Conservation (phyloP, 805 yeast species). For the Candida caryicola region DNA sequence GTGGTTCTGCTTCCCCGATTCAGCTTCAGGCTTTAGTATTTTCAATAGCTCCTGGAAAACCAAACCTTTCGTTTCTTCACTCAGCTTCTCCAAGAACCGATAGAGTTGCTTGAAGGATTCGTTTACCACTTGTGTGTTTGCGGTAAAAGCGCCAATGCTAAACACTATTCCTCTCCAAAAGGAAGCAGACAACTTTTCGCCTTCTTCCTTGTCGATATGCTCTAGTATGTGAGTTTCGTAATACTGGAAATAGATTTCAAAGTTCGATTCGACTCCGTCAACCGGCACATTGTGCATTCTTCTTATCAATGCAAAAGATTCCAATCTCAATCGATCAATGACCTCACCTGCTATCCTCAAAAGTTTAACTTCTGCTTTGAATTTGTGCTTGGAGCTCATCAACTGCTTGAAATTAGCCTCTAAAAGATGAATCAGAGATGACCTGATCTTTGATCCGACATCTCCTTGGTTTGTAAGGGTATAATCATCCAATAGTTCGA, state of each 20-base stretch:
- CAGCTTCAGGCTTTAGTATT: conserved; percentile 18
- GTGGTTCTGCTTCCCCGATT: conserved; percentile 9
- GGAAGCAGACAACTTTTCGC: conserved; percentile 20
- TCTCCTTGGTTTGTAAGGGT: conserved; percentile 82
- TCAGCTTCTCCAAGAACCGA: conserved; percentile 32
- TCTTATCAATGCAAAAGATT: conserved; percentile 40
- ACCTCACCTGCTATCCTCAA: conserved; percentile 63
- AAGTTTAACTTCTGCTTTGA: conserved; percentile 31
- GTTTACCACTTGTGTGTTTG: conserved; percentile 45
- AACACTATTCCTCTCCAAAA: conserved; percentile 58
- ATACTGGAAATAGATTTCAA: conserved; percentile 4
- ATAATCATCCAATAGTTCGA: conserved; percentile 64
- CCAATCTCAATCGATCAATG: conserved; percentile 50
- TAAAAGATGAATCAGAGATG: conserved; percentile 45
- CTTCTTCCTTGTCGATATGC: background rate
- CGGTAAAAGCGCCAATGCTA: conserved; percentile 55
- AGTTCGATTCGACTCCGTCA: conserved; percentile 1
- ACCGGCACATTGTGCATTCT: conserved; percentile 11
- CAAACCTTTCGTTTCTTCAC: conserved; percentile 8
- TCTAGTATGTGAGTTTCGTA: conserved; percentile 2
- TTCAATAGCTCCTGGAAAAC: conserved; percentile 15
- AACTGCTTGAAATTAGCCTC: conserved; percentile 17
- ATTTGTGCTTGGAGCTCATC: conserved; percentile 4
- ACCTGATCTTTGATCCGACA: conserved; percentile 77
- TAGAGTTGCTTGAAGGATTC: conserved; percentile 35